Percentiles rank a stretch among this genome's conserved stretches.
Evolutionary conservation across 441 rosid genomes (phyloP).

Genomic region (Populus hybrid): DNA sequence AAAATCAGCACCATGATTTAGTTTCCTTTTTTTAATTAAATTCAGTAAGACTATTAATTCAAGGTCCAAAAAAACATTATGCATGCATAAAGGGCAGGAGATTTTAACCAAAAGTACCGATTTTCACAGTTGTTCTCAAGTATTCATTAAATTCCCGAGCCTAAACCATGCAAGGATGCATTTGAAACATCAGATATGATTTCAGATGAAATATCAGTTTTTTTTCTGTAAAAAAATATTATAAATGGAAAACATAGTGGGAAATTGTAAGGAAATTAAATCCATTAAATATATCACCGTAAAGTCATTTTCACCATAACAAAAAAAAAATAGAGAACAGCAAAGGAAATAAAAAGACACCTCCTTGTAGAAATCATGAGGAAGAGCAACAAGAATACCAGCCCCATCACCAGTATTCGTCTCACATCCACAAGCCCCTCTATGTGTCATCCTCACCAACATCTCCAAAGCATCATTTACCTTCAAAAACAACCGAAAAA

Average conservation of each 20-base stretch:
- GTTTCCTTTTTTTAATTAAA: not conserved
- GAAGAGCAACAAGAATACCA: conserved; percentile 94
- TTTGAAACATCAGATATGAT: not conserved
- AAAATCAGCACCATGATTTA: not conserved
- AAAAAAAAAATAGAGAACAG: not conserved
- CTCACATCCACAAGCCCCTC: conserved; percentile 99
- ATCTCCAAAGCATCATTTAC: conserved; percentile 94
- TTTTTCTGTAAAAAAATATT: too few species aligned
- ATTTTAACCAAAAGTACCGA: not conserved
- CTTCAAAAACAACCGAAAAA: conserved; percentile 30
- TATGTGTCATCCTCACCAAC: conserved; percentile 95
- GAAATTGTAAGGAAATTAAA: not conserved
- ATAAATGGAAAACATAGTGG: not conserved
- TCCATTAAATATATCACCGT: not conserved
- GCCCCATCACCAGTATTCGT: conserved; percentile 99
- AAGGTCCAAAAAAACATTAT: too few species aligned
- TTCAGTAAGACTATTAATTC: too few species aligned
- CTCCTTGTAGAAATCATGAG: conserved; percentile 80
- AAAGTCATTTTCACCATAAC: not conserved
- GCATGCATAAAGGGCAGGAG: too few species aligned
- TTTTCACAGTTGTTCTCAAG: not conserved
- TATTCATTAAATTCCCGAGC: not conserved
- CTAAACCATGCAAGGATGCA: not conserved
- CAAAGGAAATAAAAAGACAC: conserved; percentile 22
- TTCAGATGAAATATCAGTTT: not conserved